A percentile compares a stretch with the other conserved stretches of the same genome.
Evolutionary conservation across 2,329 filamentous ascomycete genomes (phyloP).

Genomic region (Orbilia oligospora): DNA sequence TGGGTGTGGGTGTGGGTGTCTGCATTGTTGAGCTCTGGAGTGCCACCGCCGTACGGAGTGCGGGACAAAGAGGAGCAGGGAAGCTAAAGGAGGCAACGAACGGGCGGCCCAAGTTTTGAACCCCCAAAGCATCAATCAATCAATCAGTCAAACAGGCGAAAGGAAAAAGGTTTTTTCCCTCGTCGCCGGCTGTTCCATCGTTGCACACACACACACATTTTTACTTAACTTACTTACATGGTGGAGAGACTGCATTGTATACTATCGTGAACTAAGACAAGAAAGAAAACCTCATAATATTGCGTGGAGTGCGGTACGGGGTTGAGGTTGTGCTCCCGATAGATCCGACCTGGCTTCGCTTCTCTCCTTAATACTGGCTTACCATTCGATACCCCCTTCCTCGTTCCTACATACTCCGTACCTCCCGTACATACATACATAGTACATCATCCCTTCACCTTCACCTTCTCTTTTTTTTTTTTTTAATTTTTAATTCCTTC

Average conservation of each 20-base stretch:
- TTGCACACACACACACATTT: slow-evolving; percentile 8
- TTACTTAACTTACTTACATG: background rate
- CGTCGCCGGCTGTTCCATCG: slow-evolving; percentile 5
- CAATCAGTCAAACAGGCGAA: slow-evolving; percentile 17
- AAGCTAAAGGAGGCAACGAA: slow-evolving; percentile 38
- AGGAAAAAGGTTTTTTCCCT: slow-evolving; percentile 31
- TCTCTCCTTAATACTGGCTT: slow-evolving; percentile 21
- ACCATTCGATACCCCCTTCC: slow-evolving; percentile 2
- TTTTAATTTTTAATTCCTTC: background rate
- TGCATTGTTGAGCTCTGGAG: slow-evolving; percentile 45
- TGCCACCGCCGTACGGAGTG: slow-evolving; percentile 34
- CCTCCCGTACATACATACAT: too few species aligned
- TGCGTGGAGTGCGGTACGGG: slow-evolving; percentile 25
- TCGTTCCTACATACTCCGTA: slow-evolving; percentile 1
- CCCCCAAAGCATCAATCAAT: too few species aligned
- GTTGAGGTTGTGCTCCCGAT: slow-evolving; percentile 37
- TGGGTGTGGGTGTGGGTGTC: too few species aligned
- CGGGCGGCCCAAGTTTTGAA: too few species aligned
- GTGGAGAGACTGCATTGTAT: slow-evolving; percentile 6
- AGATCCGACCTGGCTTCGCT: slow-evolving; percentile 39
- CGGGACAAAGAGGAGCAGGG: slow-evolving; percentile 29
- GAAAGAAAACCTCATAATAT: slow-evolving; percentile 32
- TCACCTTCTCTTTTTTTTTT: background rate
- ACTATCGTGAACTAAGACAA: slow-evolving; percentile 49
- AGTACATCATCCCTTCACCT: background rate